Base-by-base conservation (phyloP, 805 yeast genomes). In the Saccharomyces kudriavzevii region DNA sequence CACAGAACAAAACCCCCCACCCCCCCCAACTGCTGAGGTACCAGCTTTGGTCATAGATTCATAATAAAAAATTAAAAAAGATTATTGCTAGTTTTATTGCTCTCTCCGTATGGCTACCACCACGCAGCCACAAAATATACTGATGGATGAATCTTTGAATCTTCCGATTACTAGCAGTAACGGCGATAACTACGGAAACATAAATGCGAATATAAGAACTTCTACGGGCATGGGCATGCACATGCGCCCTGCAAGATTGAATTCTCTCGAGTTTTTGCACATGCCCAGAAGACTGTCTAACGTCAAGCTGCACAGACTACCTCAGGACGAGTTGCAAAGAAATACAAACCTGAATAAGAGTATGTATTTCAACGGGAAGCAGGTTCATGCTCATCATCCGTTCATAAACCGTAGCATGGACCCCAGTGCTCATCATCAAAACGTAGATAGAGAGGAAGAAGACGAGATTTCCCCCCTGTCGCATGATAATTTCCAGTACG, bases 331-430 rank as follows among this genome's bases (percentile, higher is more conserved):
- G 52, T 52, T 59, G 40, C 52, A 52, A 20, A 61, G 61, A 46
- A 62, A 66, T 49, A 64, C 67, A 24, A 55, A 58, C 45, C 43
- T 58, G 48, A 66, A 66, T 53, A 59, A 52, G 35, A 27, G 46
- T 5, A 52, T 51, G 43, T 35, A 10, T 20, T 17, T 47, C 45
- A 22, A 47, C 14, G 49, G 49, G 4, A 22, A 49, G 20, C 31
- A 40, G 13, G 25, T 22, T 40, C n/a, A 26, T 29, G 49, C 31
- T 24, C 26, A 26, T 20, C 30, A 17, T 30, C 43, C 50, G 6
- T 29, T 26, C 40, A n/a, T 20, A 40, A 22, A 28, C 20, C 28
- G 40, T 0, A 17, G 25, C 3, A 11, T n/a, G 22, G 22, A 35
- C 17, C 11, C 6, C 26, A 28, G 25, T 25, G 25, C 26, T 5